Conservation (phyloP, 371 early-diverging fungal species). For the Saksenaea vasiformis region DNA sequence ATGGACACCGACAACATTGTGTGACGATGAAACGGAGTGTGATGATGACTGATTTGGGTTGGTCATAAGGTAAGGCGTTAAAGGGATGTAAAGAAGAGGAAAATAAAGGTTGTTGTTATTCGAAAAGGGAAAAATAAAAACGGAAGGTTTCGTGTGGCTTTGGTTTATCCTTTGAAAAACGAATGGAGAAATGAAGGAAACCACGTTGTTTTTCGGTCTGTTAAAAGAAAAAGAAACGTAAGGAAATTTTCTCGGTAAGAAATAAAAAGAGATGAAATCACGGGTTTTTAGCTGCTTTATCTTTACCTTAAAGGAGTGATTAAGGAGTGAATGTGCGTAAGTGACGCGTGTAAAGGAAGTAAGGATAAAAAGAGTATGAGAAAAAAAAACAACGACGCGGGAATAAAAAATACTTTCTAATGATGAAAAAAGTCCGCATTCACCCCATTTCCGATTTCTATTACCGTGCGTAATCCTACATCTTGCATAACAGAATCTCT, state of each 20-base stretch:
- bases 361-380: background rate
- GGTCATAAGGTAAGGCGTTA: slow-evolving; percentile 1
- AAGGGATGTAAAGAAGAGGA: background rate
- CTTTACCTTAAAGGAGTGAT: slow-evolving; percentile 4
- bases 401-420: too few relatives aligned
- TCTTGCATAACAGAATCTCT: background rate
- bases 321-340: background rate
- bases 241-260: background rate
- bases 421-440: background rate
- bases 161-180: background rate
- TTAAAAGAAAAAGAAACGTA: background rate
- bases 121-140: background rate
- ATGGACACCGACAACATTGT: slow-evolving; percentile 82
- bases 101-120: background rate
- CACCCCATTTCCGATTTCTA: too few relatives aligned
- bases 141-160: background rate
- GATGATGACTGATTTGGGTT: slow-evolving; percentile 22
- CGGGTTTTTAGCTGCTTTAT: background rate
- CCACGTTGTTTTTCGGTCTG: background rate
- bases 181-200: background rate
- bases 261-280: background rate
- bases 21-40: slow-evolving; percentile 20
- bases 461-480: too few relatives aligned
- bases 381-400: background rate
- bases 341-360: background rate